phyloP scores from a whole-genome alignment of 352 stramenopile genomes.

The Phytophthora ohioensis region DNA sequence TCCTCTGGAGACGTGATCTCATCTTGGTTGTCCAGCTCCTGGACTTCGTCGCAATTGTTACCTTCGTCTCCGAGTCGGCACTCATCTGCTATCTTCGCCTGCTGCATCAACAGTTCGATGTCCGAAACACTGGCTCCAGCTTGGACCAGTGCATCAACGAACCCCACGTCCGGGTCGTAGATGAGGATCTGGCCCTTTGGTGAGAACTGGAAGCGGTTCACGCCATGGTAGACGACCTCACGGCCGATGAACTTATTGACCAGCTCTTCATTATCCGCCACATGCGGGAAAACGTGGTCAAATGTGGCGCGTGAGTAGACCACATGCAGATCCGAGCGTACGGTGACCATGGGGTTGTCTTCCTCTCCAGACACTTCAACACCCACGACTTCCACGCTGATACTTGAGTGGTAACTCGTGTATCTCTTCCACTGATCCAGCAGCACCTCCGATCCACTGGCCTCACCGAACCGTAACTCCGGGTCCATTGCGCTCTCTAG shows the following conservation, averaged over 20 bases:
- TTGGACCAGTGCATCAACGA: conserved; percentile 55
- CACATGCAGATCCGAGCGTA: conserved; percentile 53
- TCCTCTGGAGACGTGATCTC: conserved; percentile 10
- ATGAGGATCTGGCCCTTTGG: conserved; percentile 49
- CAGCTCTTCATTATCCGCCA: conserved; percentile 54
- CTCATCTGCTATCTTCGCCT: conserved; percentile 58
- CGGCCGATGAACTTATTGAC: conserved; percentile 51
- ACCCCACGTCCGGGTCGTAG: conserved; percentile 71
- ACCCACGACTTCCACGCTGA: conserved; percentile 43
- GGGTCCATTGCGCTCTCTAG: conserved; percentile 49
- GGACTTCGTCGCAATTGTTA: neutral
- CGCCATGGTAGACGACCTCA: conserved; percentile 53
- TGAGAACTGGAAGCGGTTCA: conserved; percentile 68
- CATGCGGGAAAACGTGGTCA: conserved; percentile 67
- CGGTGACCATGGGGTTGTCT: conserved; percentile 57
- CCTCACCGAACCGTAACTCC: conserved; percentile 43
- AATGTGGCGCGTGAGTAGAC: conserved; percentile 63
- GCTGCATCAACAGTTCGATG: conserved; percentile 56
- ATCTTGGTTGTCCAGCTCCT: conserved; percentile 26
- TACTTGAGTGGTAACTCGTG: conserved; percentile 44
- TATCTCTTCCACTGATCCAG: conserved; percentile 61
- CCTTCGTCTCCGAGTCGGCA: conserved; percentile 46
- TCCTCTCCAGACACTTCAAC: conserved; percentile 53
- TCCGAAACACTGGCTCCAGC: conserved; percentile 55
- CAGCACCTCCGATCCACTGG: conserved; percentile 34